Evolutionary conservation across 306 rosid species (phyloP), one percentile per base, ranked within the genome.

Genomic region (Cotoneaster glaucophyllus): DNA sequence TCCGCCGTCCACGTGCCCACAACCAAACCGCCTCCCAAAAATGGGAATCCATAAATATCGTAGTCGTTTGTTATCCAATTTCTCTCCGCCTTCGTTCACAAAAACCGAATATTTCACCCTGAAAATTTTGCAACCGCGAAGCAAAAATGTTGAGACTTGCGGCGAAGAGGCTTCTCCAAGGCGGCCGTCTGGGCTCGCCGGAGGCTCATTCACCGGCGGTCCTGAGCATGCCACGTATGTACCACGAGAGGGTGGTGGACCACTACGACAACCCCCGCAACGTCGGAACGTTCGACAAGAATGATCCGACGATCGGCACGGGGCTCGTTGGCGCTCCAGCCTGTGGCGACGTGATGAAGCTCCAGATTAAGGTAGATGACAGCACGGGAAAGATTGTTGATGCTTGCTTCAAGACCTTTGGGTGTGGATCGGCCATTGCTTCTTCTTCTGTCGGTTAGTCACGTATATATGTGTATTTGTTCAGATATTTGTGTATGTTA

Each of bases 311-410:
- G 68, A 93, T 93, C 25, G 98, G 98, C 3, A 93, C 98, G 3
- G 98, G 97, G 11, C 83, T 93, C 77, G 98, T 93, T 28, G 97
- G 96, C 11, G 97, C 97, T 0, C 97, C 97, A 1, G 96, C 98
- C 8, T 93, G 98, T 70, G 98, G 97, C 63, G 97, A 91, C 68
- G 97, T 93, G 44, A 93, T 93, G 98, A 93, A 93, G 78, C 96
- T 93, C 4, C 98, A 93, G 85, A 93, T 93, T 57, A 93, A 84
- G 92, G 89, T 93, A 11, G 98, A 91, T 31, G 92, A 90, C 11
- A 31, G 79, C 44, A 89, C 90, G 39, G 98, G 97, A 2, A 88
- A 93, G 82, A 90, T 93, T 58, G 87, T 86, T 6, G 98, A 93
- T 32, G 98, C 98, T 32, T 81, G 93, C 71, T 93, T 93, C 86